These are phyloP conservation scores for Rubus idaeus DNA, from an alignment of 306 rosid species.

Conservation along the genomic window DNA sequence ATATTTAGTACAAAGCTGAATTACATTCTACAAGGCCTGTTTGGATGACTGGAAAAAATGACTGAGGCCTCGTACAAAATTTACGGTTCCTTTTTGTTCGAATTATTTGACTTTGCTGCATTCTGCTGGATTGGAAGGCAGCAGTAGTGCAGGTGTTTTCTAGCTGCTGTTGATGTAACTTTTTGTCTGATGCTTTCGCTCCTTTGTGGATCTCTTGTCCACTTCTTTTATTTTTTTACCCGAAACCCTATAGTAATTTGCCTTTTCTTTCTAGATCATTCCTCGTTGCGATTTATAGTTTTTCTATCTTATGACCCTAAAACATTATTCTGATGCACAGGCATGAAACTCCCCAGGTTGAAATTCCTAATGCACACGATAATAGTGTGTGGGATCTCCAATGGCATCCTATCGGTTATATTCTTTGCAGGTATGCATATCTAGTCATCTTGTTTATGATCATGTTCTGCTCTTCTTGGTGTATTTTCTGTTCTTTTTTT, in stretches of 20 bases:
- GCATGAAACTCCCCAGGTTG: slow-evolving; percentile 94
- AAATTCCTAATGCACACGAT: slow-evolving; percentile 84
- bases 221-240: background rate
- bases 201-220: background rate
- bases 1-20: background rate
- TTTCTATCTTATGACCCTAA: slow-evolving; percentile 26
- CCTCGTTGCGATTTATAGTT: background rate
- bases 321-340: slow-evolving; percentile 46
- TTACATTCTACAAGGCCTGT: background rate
- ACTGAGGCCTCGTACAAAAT: background rate
- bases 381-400: slow-evolving; percentile 98
- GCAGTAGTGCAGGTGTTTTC: background rate
- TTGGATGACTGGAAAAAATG: background rate
- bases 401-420: slow-evolving; percentile 99
- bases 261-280: background rate
- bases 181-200: background rate
- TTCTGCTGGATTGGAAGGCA: background rate
- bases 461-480: background rate
- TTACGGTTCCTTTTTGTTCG: background rate
- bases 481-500: background rate
- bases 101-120: background rate
- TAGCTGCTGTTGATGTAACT: background rate
- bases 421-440: slow-evolving; percentile 81
- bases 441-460: slow-evolving; percentile 24
- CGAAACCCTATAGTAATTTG: background rate